Conservation (phyloP, 306 rosid species). For the Geum urbanum region DNA sequence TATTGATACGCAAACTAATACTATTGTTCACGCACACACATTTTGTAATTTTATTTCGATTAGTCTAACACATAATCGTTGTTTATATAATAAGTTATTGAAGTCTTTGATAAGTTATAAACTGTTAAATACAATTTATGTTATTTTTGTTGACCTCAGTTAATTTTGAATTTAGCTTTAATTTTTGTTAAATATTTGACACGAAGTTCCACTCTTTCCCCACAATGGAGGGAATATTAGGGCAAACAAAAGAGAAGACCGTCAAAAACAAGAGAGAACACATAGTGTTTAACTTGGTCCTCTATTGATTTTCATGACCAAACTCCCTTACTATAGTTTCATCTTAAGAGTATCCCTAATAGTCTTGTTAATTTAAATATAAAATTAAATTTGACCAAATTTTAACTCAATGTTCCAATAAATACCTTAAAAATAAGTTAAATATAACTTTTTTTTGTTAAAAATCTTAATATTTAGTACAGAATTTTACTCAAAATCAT, state of each 20-base stretch:
- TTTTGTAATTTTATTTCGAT: too few species aligned
- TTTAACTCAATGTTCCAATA: too few species aligned
- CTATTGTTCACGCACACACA: too few species aligned
- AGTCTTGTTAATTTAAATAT: too few species aligned
- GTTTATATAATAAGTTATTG: background rate
- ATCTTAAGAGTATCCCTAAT: too few species aligned
- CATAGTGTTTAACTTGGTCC: constrained; percentile 13
- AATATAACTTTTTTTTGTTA: too few species aligned
- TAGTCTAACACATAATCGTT: background rate
- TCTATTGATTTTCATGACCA: constrained; percentile 15
- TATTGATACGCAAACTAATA: too few species aligned
- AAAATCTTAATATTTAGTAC: too few species aligned
- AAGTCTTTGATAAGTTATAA: background rate
- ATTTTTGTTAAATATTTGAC: background rate
- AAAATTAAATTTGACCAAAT: too few species aligned
- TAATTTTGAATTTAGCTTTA: too few species aligned
- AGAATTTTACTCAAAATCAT: too few species aligned
- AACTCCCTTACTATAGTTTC: background rate
- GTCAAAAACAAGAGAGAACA: background rate
- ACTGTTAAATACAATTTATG: background rate
- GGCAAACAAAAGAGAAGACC: background rate
- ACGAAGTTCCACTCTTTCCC: background rate
- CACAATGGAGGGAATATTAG: constrained; percentile 1
- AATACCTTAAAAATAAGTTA: too few species aligned
- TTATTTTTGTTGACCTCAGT: background rate